Evolutionary conservation across 306 rosid species (phyloP), one percentile per base, ranked within the genome.

Genomic region (Oemleria cerasiformis): DNA sequence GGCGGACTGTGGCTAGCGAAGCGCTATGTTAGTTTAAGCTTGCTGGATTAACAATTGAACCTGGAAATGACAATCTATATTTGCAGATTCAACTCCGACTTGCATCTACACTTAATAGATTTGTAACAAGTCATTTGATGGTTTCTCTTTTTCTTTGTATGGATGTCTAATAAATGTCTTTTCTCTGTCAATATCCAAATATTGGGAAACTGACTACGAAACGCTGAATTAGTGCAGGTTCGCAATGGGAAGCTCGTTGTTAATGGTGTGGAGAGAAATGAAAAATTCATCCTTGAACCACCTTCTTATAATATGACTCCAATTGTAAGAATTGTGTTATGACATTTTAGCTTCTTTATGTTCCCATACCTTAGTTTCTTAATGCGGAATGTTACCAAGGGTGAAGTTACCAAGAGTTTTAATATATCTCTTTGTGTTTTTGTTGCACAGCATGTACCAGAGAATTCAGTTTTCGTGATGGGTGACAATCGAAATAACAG

Each of bases 401-500:
- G 19, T 70, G 36, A 30, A 47, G 56, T 55, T 77, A 8, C 75
- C 60, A 30, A 3, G 36, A 30, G 36, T 34, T 60, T 44, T 57
- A 59, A 75, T 38, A 7, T 38, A 16, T 61, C 14, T 76, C 49
- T 70, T 77, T 59, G 8, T 20, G 64, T 47, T 69, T 56, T 73
- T 54, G 53, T 41, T 73, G 21, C 76, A 77, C 85, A 95, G 99
- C 87, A 80, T 45, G 97, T 95, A 43, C 97, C 99, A 5, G 88
- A 95, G 67, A 85, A 88, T 66, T 81, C 82, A 4, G 96, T 95
- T 9, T 94, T 95, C 77, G 99, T 91, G 82, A 95, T 95, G 99
- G 99, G 97, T 41, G 99, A 95, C 82, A 95, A 95, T 81, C 92
- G 99, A 76, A 95, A 95, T 68, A 95, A 95, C 85, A 91, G 99